Evolutionary conservation across 768 basidiomycete genomes (phyloP).

Genomic region (Boletus insuetus): DNA sequence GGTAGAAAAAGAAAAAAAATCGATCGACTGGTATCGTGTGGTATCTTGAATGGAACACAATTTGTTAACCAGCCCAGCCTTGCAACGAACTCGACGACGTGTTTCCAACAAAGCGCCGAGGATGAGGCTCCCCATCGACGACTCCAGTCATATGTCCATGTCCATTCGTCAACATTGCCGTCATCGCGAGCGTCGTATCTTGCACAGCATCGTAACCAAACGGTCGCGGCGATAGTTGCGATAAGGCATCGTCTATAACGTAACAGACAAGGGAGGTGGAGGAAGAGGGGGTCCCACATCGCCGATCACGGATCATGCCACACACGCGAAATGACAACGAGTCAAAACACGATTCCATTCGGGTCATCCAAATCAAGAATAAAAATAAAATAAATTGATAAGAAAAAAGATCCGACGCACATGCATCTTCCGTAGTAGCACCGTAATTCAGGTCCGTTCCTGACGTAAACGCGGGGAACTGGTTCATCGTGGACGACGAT

Average conservation of each 20-base stretch:
- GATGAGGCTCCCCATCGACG: constrained; percentile 2
- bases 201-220: constrained; percentile 12
- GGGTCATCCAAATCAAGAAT: not conserved
- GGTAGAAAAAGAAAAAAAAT: not conserved
- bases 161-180: no score
- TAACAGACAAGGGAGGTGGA: no score
- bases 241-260: constrained; percentile 5
- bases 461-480: constrained; percentile 22
- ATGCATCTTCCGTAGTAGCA: constrained; percentile 20
- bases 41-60: not conserved
- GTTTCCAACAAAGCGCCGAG: constrained; percentile 15
- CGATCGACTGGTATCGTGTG: not conserved
- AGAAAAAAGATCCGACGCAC: constrained; percentile 23
- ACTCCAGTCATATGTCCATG: not conserved
- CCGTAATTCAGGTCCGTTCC: constrained; percentile 12
- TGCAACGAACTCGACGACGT: constrained; percentile 28
- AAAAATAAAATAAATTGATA: not conserved
- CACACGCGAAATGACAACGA: not conserved
- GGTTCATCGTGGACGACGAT: constrained; percentile 6
- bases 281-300: not conserved
- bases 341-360: not conserved
- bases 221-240: constrained; percentile 8
- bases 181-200: constrained; percentile 2
- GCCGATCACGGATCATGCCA: constrained; percentile 7
- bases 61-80: constrained; percentile 27